Evolutionary conservation across 2,329 filamentous ascomycete genomes (phyloP).

Genomic region (Dryadomyces quercivorus): DNA sequence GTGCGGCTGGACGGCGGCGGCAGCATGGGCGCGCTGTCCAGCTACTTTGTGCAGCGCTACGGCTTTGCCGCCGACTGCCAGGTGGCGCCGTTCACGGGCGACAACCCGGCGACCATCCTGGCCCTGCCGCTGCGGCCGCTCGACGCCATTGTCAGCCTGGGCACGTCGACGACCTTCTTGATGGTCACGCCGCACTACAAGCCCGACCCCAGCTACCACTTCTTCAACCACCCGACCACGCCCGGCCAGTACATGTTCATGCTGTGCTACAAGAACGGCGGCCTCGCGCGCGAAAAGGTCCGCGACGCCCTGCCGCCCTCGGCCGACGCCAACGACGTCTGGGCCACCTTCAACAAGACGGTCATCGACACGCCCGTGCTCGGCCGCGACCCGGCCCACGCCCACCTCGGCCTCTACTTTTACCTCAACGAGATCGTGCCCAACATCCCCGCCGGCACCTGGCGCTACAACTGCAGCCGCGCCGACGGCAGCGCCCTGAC

Average conservation of each 20-base stretch:
- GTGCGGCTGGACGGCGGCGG: conserved; percentile 71
- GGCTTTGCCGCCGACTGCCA: conserved; percentile 65
- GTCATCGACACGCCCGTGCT: conserved; percentile 59
- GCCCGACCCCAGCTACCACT: conserved; percentile 84
- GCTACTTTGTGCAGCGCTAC: conserved; percentile 69
- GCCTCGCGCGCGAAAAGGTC: conserved; percentile 79
- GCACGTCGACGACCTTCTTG: conserved; percentile 91
- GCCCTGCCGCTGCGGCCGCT: conserved; percentile 75
- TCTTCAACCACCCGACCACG: conserved; percentile 95
- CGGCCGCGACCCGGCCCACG: conserved; percentile 45
- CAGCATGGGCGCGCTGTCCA: conserved; percentile 60
- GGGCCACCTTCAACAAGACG: conserved; percentile 69
- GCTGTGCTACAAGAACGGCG: conserved; percentile 99
- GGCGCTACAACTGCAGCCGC: conserved; percentile 57
- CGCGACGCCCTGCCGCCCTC: conserved; percentile 59
- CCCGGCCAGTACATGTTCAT: conserved; percentile 97
- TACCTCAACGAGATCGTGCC: conserved; percentile 91
- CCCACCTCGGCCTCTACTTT: conserved; percentile 89
- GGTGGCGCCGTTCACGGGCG: conserved; percentile 80
- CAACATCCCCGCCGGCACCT: conserved; percentile 74
- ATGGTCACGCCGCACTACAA: conserved; percentile 92
- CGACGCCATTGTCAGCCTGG: conserved; percentile 88
- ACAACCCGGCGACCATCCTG: conserved; percentile 92
- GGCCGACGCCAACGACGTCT: conserved; percentile 35
- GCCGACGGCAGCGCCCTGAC: conserved; percentile 40